Evolutionary conservation across 768 basidiomycete species (phyloP), one percentile per base, ranked within the genome.

Genomic region (Epithele typhae): DNA sequence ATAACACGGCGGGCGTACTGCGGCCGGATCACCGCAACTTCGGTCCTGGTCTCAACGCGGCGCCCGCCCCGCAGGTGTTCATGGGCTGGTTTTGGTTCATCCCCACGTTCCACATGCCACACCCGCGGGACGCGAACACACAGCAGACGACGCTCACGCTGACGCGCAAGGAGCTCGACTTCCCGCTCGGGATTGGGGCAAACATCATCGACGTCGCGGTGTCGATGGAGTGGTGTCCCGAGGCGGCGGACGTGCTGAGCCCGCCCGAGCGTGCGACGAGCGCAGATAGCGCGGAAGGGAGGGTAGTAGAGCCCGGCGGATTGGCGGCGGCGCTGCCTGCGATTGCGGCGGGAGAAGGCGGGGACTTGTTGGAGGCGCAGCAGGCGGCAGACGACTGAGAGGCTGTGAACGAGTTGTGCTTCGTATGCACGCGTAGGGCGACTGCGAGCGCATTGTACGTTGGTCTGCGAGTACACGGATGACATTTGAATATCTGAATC

Each of bases 11-110:
- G n/a, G n/a, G n/a, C n/a, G n/a, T n/a, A n/a, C n/a, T n/a, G 23
- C 23, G 24, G 22, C 15, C 19, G 19, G 8, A 5, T 6, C 23
- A 6, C 6, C 23, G 9, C 10, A 8, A 32, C 30, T 8, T 32
- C 30, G 30, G 8, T 8, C 33, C 14, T 14, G 15, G 27, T 35
- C 33, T 18, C 6, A 5, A 14, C 37, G 11, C 24, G 45, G 27
- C 40, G 35, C 14, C 57, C 56, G n/a, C n/a, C n/a, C n/a, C 49
- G 0, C 59, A 90, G 76, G 73, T 91, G 0, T 80, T 84, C 56
- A 79, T 93, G 62, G 83, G 86, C 25, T 93, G 91, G 91, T 60
- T 82, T 40, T 92, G 91, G 91, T 74, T 92, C 59, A 79, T 93
- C 49, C 91, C 91, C 0, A 72, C 81, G 0, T 92, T 92, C 68